Conservation (phyloP, 164 flowering plant genomes). For the Cinnamomum chago region DNA sequence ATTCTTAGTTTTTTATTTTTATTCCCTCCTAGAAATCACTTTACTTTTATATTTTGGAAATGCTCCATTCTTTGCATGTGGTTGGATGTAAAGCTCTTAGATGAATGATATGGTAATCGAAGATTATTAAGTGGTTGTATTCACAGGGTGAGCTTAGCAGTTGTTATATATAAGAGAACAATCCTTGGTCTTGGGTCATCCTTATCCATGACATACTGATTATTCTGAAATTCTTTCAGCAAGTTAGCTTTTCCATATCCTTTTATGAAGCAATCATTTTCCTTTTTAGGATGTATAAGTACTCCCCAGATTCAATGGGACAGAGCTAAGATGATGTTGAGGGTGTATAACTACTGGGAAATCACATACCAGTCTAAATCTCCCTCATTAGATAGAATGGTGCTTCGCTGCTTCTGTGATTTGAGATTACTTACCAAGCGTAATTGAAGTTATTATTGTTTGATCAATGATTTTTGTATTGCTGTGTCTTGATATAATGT, state of each 20-base stretch:
- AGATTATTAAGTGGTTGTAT: not conserved
- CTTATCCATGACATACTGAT: too few species aligned
- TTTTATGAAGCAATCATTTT: not conserved
- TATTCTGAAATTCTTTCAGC: too few species aligned
- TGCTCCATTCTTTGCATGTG: not conserved
- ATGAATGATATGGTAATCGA: not conserved
- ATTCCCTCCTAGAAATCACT: not conserved
- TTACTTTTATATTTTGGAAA: not conserved
- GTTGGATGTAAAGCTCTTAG: not conserved
- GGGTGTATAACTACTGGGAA: not conserved
- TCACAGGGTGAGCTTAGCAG: too few species aligned
- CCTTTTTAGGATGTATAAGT: not conserved
- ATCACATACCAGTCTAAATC: not conserved
- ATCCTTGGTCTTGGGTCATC: too few species aligned
- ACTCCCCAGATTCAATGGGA: too few species aligned
- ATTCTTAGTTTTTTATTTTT: too few species aligned
- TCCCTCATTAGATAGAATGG: not conserved
- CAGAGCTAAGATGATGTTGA: too few species aligned
- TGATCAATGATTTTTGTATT: not conserved
- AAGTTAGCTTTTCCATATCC: not conserved
- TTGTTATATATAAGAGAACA: too few species aligned
- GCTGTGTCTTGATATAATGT: not conserved
- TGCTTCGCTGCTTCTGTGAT: not conserved
- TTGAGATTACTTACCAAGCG: not conserved
- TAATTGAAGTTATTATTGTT: not conserved